Percentiles rank a stretch among this genome's conserved stretches.
Evolutionary conservation across 2,329 filamentous ascomycete genomes (phyloP).

Genomic region (Apiospora arundinis): DNA sequence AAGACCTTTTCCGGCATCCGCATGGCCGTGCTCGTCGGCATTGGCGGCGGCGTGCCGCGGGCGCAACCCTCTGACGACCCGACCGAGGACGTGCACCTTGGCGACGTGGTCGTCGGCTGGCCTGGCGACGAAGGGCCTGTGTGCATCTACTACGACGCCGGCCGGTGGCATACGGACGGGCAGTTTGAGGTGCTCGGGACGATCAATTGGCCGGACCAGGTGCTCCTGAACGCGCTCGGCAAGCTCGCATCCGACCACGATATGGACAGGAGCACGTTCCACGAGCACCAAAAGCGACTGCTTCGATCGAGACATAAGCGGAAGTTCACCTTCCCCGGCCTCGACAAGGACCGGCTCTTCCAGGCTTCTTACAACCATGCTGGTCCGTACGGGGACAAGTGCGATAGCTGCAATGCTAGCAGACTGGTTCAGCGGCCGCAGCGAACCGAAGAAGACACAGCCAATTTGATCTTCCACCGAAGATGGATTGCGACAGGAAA

Average conservation of each 20-base stretch:
- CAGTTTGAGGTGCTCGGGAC: background rate
- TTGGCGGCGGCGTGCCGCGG: conserved; percentile 26
- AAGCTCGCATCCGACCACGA: conserved; percentile 17
- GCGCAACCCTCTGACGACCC: background rate
- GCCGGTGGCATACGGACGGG: background rate
- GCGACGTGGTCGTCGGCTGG: conserved; percentile 20
- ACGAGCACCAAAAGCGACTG: background rate
- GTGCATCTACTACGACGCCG: conserved; percentile 17
- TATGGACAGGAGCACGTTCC: conserved; percentile 7
- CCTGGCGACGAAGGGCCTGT: conserved; percentile 3
- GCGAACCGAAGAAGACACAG: background rate
- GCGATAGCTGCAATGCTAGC: background rate
- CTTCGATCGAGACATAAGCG: conserved; percentile 3
- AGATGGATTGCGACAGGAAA: conserved; percentile 16
- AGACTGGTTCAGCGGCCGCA: background rate
- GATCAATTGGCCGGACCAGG: conserved; percentile 3
- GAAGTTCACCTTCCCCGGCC: conserved; percentile 11
- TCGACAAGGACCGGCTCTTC: conserved; percentile 14
- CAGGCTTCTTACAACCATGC: background rate
- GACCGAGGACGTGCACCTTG: conserved; percentile 16
- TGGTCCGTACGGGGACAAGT: background rate
- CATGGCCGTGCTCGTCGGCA: conserved; percentile 28
- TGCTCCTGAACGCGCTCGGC: conserved; percentile 6
- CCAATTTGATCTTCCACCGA: conserved; percentile 10
- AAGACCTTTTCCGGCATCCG: conserved; percentile 28